Percentiles rank a stretch among this genome's conserved stretches.
Conservation (phyloP, 495 filamentous ascomycete species). For the Xylaria bambusicola region DNA sequence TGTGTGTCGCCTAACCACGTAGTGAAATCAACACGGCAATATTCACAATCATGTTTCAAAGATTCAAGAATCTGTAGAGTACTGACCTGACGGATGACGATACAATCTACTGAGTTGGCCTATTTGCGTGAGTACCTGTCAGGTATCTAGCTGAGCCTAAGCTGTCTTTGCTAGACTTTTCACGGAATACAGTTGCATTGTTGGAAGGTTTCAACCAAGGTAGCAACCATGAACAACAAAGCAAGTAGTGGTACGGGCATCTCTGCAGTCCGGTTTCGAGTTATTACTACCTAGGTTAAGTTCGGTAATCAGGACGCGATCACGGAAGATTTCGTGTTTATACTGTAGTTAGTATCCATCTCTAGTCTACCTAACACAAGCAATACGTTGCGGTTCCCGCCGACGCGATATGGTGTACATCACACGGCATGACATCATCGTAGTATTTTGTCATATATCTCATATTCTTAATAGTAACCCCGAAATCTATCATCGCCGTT, state of each 20-base stretch:
- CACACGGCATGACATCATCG: slow-evolving; percentile 8
- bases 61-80: not conserved
- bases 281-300: not conserved
- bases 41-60: no score
- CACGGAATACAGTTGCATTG: no score
- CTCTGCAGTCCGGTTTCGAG: no score
- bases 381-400: slow-evolving; percentile 1
- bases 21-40: no score
- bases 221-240: no score
- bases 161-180: no score
- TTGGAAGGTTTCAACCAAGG: no score
- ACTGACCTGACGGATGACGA: not conserved
- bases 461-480: slow-evolving; percentile 25
- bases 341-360: not conserved
- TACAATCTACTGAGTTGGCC: not conserved
- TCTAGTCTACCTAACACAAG: not conserved
- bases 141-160: no score
- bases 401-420: not conserved
- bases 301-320: slow-evolving; percentile 5
- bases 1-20: no score
- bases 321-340: slow-evolving; percentile 7
- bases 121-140: no score
- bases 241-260: no score
- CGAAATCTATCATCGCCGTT: slow-evolving; percentile 31
- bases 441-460: slow-evolving; percentile 5